phyloP scores from a whole-genome alignment of 768 basidiomycete genomes.

The Boletus patriciae region DNA sequence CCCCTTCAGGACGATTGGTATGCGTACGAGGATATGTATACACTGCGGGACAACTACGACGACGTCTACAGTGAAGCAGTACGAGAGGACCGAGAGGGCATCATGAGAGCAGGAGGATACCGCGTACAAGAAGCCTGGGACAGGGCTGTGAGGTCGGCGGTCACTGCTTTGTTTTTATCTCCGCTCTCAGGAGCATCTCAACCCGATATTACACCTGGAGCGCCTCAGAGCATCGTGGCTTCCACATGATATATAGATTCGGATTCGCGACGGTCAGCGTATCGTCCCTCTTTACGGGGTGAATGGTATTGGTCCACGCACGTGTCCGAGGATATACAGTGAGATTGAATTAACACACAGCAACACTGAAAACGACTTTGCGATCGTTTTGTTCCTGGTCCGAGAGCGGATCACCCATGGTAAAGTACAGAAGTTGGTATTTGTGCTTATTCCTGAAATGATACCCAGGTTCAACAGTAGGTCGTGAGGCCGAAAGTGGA shows the following conservation, averaged over 20 bases:
- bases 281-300: not conserved
- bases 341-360: constrained; percentile 23
- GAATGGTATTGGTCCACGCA: not conserved
- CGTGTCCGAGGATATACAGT: not conserved
- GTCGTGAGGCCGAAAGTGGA: constrained; percentile 5
- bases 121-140: constrained; percentile 83
- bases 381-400: constrained; percentile 48
- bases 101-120: constrained; percentile 84
- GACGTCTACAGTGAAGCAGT: constrained; percentile 78
- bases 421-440: constrained; percentile 85
- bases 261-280: not conserved
- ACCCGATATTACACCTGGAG: constrained; percentile 1
- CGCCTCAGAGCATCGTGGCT: constrained; percentile 47
- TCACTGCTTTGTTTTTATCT: constrained; percentile 67
- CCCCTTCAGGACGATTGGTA: constrained; percentile 77
- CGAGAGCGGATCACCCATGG: constrained; percentile 62
- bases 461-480: not conserved
- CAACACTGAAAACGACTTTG: constrained; percentile 55
- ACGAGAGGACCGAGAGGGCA: constrained; percentile 70
- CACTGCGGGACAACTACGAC: constrained; percentile 57
- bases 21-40: constrained; percentile 68
- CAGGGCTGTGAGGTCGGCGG: constrained; percentile 69
- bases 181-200: constrained; percentile 42
- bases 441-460: constrained; percentile 41
- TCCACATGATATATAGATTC: constrained; percentile 30